Conservation (phyloP, 495 filamentous ascomycete genomes). For the Aspergillus bridgeri region DNA sequence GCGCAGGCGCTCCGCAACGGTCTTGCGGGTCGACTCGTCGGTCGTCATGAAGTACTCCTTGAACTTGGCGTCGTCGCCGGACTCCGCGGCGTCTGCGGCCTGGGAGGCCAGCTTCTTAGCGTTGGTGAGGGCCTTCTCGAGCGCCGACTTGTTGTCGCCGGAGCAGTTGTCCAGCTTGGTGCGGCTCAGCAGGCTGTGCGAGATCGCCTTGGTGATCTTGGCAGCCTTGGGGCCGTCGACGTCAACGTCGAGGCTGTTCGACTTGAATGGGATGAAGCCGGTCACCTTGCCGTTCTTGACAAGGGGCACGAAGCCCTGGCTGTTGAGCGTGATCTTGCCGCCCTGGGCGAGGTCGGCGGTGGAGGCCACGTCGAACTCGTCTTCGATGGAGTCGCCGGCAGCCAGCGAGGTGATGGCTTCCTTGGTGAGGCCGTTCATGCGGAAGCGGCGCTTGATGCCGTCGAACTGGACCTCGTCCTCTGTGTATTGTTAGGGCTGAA, state of each 20-base stretch:
- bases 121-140: constrained; percentile 47
- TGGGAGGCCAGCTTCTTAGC: constrained; percentile 47
- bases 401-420: constrained; percentile 54
- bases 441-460: constrained; percentile 52
- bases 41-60: constrained; percentile 61
- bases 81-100: constrained; percentile 50
- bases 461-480: constrained; percentile 52
- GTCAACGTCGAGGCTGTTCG: constrained; percentile 44
- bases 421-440: constrained; percentile 39
- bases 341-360: constrained; percentile 53
- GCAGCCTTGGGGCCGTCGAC: constrained; percentile 51
- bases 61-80: constrained; percentile 49
- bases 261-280: constrained; percentile 40
- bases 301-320: constrained; percentile 48
- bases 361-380: constrained; percentile 55
- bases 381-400: constrained; percentile 52
- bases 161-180: constrained; percentile 49
- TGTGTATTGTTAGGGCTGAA: constrained; percentile 16
- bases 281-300: constrained; percentile 43
- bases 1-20: constrained; percentile 49
- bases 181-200: constrained; percentile 47
- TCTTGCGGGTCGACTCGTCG: constrained; percentile 32
- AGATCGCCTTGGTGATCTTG: constrained; percentile 41
- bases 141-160: constrained; percentile 35
- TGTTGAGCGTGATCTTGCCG: constrained; percentile 46